A percentile compares a stretch with the other conserved stretches of the same genome.
phyloP scores from a whole-genome alignment of 208 protist genomes.

The Trypanosoma rangeli region DNA sequence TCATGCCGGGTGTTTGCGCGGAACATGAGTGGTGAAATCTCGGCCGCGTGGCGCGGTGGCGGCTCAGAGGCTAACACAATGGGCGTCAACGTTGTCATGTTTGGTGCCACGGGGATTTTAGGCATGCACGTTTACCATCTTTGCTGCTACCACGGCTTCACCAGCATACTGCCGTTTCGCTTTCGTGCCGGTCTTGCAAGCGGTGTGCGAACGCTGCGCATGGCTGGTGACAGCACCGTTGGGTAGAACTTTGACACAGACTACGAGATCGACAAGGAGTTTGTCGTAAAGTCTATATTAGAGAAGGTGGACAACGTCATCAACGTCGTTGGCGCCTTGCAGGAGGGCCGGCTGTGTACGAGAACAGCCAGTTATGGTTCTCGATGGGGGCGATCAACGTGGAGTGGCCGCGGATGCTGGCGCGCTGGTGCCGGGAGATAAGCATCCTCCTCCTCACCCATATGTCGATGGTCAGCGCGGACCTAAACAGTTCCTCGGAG shows the following conservation, averaged over 20 bases:
- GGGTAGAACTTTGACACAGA: slow-evolving; percentile 90
- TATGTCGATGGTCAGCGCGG: slow-evolving; percentile 90
- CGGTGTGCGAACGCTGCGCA: slow-evolving; percentile 69
- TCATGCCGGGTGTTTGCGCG: slow-evolving; percentile 85
- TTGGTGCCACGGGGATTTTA: slow-evolving; percentile 84
- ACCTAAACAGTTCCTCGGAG: slow-evolving; percentile 84
- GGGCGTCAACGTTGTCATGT: slow-evolving; percentile 84
- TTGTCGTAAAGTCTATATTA: slow-evolving; percentile 88
- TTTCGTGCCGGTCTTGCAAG: slow-evolving; percentile 81
- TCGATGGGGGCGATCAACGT: slow-evolving; percentile 91
- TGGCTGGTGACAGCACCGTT: slow-evolving; percentile 80
- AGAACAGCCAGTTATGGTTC: slow-evolving; percentile 91
- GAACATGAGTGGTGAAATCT: slow-evolving; percentile 87
- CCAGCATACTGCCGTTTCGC: slow-evolving; percentile 83
- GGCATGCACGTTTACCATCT: slow-evolving; percentile 72
- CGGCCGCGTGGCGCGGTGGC: slow-evolving; percentile 76
- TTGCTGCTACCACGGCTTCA: slow-evolving; percentile 83
- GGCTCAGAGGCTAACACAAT: slow-evolving; percentile 79
- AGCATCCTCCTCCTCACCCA: slow-evolving; percentile 84
- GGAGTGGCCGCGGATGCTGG: slow-evolving; percentile 90
- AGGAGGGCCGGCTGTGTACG: slow-evolving; percentile 86
- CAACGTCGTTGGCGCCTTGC: slow-evolving; percentile 86
- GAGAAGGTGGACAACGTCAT: slow-evolving; percentile 87
- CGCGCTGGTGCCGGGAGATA: slow-evolving; percentile 85
- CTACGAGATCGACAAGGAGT: slow-evolving; percentile 91